Evolutionary conservation across 768 basidiomycete genomes (phyloP), one percentile per base, ranked within the genome.

Genomic region (Neoboletus subvelutipes): DNA sequence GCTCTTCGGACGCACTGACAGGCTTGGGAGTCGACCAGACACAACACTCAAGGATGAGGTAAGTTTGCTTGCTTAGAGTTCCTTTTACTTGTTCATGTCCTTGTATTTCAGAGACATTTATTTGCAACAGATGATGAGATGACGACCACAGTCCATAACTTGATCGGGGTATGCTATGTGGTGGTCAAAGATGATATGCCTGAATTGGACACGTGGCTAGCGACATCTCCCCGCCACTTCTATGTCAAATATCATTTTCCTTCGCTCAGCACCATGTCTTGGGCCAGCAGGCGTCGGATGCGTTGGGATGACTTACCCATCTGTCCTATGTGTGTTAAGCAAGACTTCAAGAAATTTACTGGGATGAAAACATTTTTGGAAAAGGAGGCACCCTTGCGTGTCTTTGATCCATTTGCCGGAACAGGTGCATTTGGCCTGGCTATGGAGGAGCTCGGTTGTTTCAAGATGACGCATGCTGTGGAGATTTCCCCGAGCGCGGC

Each of bases 401-500:
- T 71, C 10, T 70, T 80, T 12, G 77, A 78, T 63, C 75, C 77
- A 1, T 81, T 81, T 50, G 74, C 67, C 4, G 80, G 80, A 3
- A 66, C 68, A 0, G 88, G 88, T 6, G 83, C 87, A 4, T 87
- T 92, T 64, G 80, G 80, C 50, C 67, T 79, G 20, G 87, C 81
- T 0, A 70, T 90, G 71, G 78, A 79, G 17, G 73, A 81, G 39
- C 75, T 78, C 2, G 83, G 80, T 52, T 83, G 80, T 50, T 60
- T 88, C 49, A 77, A 81, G 57, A 64, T 88, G 5, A 84, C 83
- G 0, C 83, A 88, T 72, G 81, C 84, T 0, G 71, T 91, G 43
- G 91, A 93, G 61, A 84, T 90, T 22, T 76, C 82, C n/a, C 88
- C 90, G 0, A 88, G 86, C 66, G 88, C 92, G 9, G 85, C 87